Base-by-base conservation (phyloP, 768 basidiomycete genomes). In the Phylloporus sp. region DNA sequence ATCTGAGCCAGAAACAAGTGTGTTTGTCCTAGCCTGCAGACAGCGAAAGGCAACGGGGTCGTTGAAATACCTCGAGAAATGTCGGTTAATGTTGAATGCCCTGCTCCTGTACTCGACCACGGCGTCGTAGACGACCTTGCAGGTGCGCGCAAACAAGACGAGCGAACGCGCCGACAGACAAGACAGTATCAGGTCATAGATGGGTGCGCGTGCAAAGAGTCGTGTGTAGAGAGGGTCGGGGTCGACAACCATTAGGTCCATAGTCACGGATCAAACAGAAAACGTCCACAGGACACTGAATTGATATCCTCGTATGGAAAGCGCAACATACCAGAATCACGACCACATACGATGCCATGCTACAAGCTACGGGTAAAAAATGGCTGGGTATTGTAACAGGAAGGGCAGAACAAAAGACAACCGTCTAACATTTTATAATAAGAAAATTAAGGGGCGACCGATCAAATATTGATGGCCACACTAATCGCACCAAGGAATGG, bases 1-100 rank as follows among this genome's bases (percentile, higher is more conserved):
- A 24, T 65, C 69, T 0, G 80, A 81, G 10, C 81, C 81, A 4
- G 81, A 82, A 18, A 83, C 74, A 22, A 82, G 56, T 0, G 73
- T 72, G 34, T 70, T 73, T 0, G 76, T 79, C 15, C 49, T 57
- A 0, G 69, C 71, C 58, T 78, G 79, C 4, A 80, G 63, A 5
- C 55, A 59, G 15, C 79, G 72, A 50, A 81, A 81, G 5, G 60
- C 59, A n/a, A 63, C n/a, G 6, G 70, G 69, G 22, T 69, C 52
- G 4, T 53, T 35, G 54, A 79, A 76, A 48, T 67, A 77, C 7
- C 63, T 61, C 6, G 55, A 59, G n/a, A 77, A 65, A 40, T 69
- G 69, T 20, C 49, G 56, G 49, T 74, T 66, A 53, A 76, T 56
- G 52, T 70, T 68, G 65, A 62, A 74, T 0, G 70, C 68, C 5